Percentiles rank a stretch among this genome's conserved stretches.
phyloP scores from a whole-genome alignment of 345 rosid genomes.

The Eucalyptus cladocalyx region DNA sequence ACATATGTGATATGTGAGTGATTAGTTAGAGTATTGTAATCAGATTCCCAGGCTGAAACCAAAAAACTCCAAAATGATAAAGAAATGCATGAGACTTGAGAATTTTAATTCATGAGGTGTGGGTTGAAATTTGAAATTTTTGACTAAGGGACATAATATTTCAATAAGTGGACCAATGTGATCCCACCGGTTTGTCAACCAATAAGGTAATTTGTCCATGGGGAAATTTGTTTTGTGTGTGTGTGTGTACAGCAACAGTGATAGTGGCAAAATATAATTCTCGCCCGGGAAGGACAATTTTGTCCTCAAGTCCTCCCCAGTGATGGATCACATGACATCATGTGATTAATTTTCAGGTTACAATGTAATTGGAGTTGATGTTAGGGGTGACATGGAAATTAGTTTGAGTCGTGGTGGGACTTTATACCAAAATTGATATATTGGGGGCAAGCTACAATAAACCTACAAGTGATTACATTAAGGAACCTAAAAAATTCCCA shows the following conservation, averaged over 20 bases:
- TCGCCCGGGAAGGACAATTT: not conserved
- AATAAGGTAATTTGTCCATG: not conserved
- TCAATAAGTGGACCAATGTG: not conserved
- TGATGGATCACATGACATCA: not conserved
- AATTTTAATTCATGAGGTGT: not conserved
- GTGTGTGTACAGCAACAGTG: not conserved
- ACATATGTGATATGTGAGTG: too few species aligned
- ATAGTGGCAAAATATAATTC: not conserved
- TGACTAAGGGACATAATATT: too few species aligned
- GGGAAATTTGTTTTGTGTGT: too few species aligned
- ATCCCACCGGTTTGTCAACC: not conserved
- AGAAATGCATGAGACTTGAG: not conserved
- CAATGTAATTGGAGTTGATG: not conserved
- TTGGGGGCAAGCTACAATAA: not conserved
- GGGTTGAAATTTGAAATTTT: not conserved
- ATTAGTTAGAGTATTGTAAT: too few species aligned
- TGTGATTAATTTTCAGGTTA: not conserved
- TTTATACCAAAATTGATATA: not conserved
- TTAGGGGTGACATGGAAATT: not conserved
- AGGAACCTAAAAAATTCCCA: not conserved
- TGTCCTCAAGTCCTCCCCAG: not conserved
- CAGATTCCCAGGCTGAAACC: not conserved
- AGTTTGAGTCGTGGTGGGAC: not conserved
- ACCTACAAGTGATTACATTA: not conserved
- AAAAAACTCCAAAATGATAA: too few species aligned